Base-by-base conservation (phyloP, 2,329 filamentous ascomycete genomes). In the Penicillium sp. region DNA sequence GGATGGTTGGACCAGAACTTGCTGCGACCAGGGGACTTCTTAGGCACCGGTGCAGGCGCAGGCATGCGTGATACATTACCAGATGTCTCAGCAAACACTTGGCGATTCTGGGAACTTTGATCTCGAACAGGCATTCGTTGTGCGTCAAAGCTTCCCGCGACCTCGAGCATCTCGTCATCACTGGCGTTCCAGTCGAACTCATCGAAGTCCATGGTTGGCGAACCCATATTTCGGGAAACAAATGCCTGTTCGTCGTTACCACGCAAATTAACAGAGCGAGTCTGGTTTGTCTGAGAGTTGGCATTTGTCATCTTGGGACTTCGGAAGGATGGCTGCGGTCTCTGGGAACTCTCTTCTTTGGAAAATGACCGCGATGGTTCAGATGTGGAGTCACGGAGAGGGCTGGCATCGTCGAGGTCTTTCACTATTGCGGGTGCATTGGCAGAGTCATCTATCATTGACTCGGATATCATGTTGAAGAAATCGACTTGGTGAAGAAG, bases 1-100 rank as follows among this genome's bases (percentile, higher is more conserved):
- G 80, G 72, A 54, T 82, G 74, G 32, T 62, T 75, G 72, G 74
- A 85, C 82, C 51, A 69, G 40, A 54, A 57, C 31, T 53, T 51
- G 27, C 52, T 56, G 18, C 60, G 56, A 8, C 41, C 44, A 20
- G 54, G 53, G 6, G 59, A 58, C 35, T 66, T 65, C 29, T 59
- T 57, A 9, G 54, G 25, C 12, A 27, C 25, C 6, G 25, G 25
- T 27, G 25, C 25, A 6, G 25, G 48, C 6, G 47, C 28, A 6
- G 61, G 57, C 9, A 52, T 41, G 12, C 59, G 59, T 25, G 48
- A 37, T 10, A 48, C 43, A 42, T 69, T 70, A 15, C 62, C 65
- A 13, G 63, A 62, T 2, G 62, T 67, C 50, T 70, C 67, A 20
- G 58, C 61, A 43, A 69, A 66, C 1, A 64, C 58, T 35, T 55